phyloP scores from a whole-genome alignment of 2,329 filamentous ascomycete genomes.

The Geosmithia morbida region DNA sequence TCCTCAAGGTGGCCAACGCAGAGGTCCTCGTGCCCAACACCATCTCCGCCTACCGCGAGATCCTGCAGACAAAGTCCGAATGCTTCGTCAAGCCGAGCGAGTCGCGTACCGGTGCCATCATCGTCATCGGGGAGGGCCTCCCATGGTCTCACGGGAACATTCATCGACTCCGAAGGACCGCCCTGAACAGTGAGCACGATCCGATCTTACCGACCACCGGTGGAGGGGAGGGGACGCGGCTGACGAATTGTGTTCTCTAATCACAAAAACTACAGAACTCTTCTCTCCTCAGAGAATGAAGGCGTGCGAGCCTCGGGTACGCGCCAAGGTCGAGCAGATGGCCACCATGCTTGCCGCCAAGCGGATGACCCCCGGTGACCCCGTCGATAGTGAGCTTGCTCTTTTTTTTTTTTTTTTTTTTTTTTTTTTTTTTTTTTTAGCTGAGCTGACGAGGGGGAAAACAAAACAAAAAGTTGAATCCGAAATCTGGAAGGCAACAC shows the following conservation, averaged over 20 bases:
- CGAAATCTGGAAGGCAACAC: constrained; percentile 15
- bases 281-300: constrained; percentile 16
- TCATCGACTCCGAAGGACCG: constrained; percentile 18
- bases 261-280: constrained; percentile 6
- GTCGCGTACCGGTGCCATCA: constrained; percentile 10
- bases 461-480: constrained; percentile 7
- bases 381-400: not conserved
- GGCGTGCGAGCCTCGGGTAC: constrained; percentile 14
- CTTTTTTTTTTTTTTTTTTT: too few relatives aligned
- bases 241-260: too few relatives aligned
- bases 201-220: not conserved
- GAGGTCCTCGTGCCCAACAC: constrained; percentile 7
- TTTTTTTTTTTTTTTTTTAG: too few relatives aligned
- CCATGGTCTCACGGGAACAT: constrained; percentile 18
- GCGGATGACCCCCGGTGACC: constrained; percentile 4
- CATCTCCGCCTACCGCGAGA: constrained; percentile 7
- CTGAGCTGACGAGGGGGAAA: not conserved
- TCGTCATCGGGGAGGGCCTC: constrained; percentile 16
- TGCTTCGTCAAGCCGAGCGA: constrained; percentile 12
- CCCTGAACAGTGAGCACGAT: constrained; percentile 13
- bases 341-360: constrained; percentile 6
- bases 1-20: constrained; percentile 5
- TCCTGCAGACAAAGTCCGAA: constrained; percentile 11
- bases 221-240: too few relatives aligned
- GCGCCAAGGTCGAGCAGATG: constrained; percentile 17